phyloP scores from a whole-genome alignment of 2,329 filamentous ascomycete genomes.

The Talaromyces sp. region DNA sequence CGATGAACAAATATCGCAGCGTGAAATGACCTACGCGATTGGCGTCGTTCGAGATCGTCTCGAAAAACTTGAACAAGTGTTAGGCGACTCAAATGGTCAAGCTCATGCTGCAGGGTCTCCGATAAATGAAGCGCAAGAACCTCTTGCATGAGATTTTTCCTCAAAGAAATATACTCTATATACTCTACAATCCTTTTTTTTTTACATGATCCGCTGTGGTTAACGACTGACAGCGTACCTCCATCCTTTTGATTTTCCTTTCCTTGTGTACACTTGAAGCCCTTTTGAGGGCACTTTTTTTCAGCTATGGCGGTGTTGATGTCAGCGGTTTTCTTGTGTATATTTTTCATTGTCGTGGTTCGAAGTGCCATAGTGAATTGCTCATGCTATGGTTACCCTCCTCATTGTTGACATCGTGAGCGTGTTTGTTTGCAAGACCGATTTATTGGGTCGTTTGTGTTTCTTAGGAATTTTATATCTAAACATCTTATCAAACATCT shows the following conservation, averaged over 20 bases:
- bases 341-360: background rate
- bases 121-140: background rate
- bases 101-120: conserved; percentile 1
- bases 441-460: background rate
- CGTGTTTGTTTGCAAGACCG: background rate
- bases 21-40: conserved; percentile 74
- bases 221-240: background rate
- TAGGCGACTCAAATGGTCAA: conserved; percentile 51
- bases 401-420: background rate
- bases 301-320: background rate
- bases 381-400: background rate
- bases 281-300: background rate
- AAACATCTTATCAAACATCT: background rate
- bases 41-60: conserved; percentile 81
- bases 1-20: conserved; percentile 64
- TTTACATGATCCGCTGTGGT: background rate
- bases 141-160: background rate
- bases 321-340: background rate
- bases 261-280: background rate
- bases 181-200: background rate
- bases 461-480: background rate
- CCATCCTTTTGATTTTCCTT: background rate
- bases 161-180: too few relatives aligned
- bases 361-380: background rate
- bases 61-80: conserved; percentile 65